These are phyloP conservation scores for Phialophora verrucosa DNA, from an alignment of 2,329 filamentous ascomycete species.

Conservation along the genomic window DNA sequence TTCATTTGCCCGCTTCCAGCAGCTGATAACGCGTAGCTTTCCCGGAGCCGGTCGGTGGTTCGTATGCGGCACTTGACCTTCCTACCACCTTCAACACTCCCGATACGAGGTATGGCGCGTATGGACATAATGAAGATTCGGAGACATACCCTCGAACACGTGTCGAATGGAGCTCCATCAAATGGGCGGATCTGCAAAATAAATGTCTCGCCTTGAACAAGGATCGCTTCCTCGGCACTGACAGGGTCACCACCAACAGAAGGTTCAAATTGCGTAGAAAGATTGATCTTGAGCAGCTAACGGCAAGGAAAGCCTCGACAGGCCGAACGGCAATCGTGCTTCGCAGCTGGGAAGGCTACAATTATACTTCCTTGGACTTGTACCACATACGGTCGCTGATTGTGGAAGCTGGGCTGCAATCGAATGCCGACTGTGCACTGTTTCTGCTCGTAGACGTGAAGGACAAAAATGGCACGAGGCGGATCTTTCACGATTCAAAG, in stretches of 20 bases:
- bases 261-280: constrained; percentile 16
- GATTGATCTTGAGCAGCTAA: background rate
- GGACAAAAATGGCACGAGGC: constrained; percentile 64
- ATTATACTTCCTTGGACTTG: constrained; percentile 77
- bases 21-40: constrained; percentile 13
- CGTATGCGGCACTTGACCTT: constrained; percentile 19
- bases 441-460: constrained; percentile 86
- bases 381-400: constrained; percentile 82
- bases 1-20: background rate
- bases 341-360: constrained; percentile 78
- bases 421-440: constrained; percentile 79
- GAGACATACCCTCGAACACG: constrained; percentile 12
- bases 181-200: constrained; percentile 28
- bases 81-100: constrained; percentile 25
- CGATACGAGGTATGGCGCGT: constrained; percentile 23
- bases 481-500: constrained; percentile 53
- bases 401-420: constrained; percentile 75
- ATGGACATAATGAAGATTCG: constrained; percentile 20
- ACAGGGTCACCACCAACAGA: constrained; percentile 16
- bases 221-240: constrained; percentile 15
- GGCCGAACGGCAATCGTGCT: constrained; percentile 76
- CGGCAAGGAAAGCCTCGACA: constrained; percentile 15
- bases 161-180: constrained; percentile 22
- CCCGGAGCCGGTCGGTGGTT: constrained; percentile 24
- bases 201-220: constrained; percentile 23